phyloP scores from a whole-genome alignment of 768 basidiomycete species.

The Cystofilobasidium capitatum region DNA sequence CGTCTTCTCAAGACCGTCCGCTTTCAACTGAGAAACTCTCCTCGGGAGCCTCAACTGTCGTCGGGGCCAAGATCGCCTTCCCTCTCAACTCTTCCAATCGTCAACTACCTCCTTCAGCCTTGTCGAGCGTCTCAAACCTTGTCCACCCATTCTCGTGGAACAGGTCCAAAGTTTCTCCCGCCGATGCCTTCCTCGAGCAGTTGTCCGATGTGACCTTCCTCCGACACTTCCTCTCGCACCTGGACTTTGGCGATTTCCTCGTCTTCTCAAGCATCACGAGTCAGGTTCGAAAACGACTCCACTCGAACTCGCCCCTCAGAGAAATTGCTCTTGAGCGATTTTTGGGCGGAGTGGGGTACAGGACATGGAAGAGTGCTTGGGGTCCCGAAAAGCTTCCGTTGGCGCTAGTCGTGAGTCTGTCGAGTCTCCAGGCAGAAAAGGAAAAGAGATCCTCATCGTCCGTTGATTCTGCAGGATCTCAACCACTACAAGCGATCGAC shows the following conservation, averaged over 20 bases:
- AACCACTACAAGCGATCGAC: conserved; percentile 71
- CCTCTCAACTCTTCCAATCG: too few relatives aligned
- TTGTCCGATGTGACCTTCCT: conserved; percentile 51
- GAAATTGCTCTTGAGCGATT: conserved; percentile 63
- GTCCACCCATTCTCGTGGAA: neutral
- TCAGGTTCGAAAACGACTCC: conserved; percentile 47
- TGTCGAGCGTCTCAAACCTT: too few relatives aligned
- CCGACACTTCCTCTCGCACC: conserved; percentile 48
- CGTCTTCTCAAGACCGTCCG: too few relatives aligned
- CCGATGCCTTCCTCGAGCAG: conserved; percentile 11
- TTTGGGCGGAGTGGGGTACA: conserved; percentile 62
- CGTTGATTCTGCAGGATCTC: conserved; percentile 52
- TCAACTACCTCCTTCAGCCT: too few relatives aligned
- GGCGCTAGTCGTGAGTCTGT: conserved; percentile 50
- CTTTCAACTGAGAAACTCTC: too few relatives aligned
- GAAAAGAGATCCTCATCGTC: too few relatives aligned
- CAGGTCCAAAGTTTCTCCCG: neutral
- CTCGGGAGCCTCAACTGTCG: too few relatives aligned
- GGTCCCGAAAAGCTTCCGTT: conserved; percentile 52
- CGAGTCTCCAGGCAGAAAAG: too few relatives aligned
- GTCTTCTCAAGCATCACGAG: conserved; percentile 52
- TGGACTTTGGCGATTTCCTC: conserved; percentile 68
- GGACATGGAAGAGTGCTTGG: conserved; percentile 50
- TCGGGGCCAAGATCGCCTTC: too few relatives aligned
- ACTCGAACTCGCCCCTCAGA: conserved; percentile 47